Evolutionary conservation across 169 alveolate genomes (phyloP).

Genomic region (Cryptosporidium xiaoi): DNA sequence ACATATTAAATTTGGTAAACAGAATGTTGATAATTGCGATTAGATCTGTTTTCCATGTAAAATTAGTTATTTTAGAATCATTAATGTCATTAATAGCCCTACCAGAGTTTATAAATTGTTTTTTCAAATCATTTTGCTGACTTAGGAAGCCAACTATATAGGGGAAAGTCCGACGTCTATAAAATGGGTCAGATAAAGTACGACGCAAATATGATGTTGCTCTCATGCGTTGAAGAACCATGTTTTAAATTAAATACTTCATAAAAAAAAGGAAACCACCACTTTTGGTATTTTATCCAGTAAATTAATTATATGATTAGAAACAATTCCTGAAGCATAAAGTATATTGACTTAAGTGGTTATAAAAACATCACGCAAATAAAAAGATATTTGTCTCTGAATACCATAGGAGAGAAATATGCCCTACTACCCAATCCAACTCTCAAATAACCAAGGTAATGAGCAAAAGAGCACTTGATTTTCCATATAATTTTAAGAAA

Average conservation of each 20-base stretch:
- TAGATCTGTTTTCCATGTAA: slow-evolving; percentile 77
- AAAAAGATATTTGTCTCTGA: too few species aligned
- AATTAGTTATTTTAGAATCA: slow-evolving; percentile 64
- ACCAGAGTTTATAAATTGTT: slow-evolving; percentile 38
- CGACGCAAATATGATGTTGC: slow-evolving; percentile 83
- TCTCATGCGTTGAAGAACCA: slow-evolving; percentile 82
- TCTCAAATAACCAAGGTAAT: too few species aligned
- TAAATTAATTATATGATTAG: too few species aligned
- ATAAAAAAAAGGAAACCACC: not conserved
- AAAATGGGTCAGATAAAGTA: slow-evolving; percentile 80
- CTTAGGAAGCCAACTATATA: slow-evolving; percentile 45
- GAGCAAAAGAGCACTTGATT: too few species aligned
- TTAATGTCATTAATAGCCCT: slow-evolving; percentile 14
- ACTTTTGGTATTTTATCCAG: too few species aligned
- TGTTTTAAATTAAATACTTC: slow-evolving; percentile 28
- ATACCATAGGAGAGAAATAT: too few species aligned
- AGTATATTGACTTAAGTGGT: too few species aligned
- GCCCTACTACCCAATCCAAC: too few species aligned
- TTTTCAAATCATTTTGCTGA: slow-evolving; percentile 41
- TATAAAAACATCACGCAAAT: too few species aligned
- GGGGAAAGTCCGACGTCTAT: slow-evolving; percentile 64
- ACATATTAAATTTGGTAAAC: slow-evolving; percentile 74
- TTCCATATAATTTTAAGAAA: too few species aligned
- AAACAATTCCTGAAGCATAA: too few species aligned
- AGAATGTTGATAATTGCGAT: slow-evolving; percentile 74